phyloP scores from a whole-genome alignment of 345 rosid species.

The Hevea brasiliensis region DNA sequence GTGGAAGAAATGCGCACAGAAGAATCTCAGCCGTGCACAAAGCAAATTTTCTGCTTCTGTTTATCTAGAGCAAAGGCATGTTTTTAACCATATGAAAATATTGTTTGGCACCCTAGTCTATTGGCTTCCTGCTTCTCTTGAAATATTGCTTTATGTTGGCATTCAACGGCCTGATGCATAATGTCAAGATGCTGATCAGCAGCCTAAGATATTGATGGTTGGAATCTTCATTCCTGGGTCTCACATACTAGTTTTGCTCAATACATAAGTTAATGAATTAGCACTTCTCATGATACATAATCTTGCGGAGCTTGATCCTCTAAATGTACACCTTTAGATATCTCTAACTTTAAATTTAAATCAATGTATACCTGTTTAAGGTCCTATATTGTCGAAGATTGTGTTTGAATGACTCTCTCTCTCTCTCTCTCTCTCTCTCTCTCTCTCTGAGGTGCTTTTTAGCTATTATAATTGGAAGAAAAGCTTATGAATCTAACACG shows the following conservation, averaged over 20 bases:
- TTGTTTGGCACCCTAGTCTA: neutral
- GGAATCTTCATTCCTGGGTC: neutral
- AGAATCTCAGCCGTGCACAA: conserved; percentile 58
- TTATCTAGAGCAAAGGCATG: neutral
- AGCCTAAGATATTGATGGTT: neutral
- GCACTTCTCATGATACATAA: conserved; percentile 1
- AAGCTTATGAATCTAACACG: neutral
- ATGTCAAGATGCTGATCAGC: neutral
- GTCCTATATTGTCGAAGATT: neutral
- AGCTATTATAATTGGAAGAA: neutral
- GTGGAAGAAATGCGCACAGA: conserved; percentile 70
- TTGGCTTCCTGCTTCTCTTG: conserved; percentile 9
- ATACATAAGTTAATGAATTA: conserved; percentile 6
- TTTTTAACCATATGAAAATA: neutral
- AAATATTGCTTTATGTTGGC: neutral
- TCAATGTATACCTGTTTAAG: neutral
- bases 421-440: too few relatives aligned
- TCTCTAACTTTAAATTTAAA: too few relatives aligned
- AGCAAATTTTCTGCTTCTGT: conserved; percentile 48
- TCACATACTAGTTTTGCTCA: neutral
- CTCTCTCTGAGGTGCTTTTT: neutral
- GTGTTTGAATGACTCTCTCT: neutral
- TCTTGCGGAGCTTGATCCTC: neutral
- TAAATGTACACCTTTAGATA: too few relatives aligned
- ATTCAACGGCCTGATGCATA: neutral